A percentile compares a stretch with the other conserved stretches of the same genome.
Evolutionary conservation across 345 rosid genomes (phyloP).

Genomic region (Eucalyptus urophylla): DNA sequence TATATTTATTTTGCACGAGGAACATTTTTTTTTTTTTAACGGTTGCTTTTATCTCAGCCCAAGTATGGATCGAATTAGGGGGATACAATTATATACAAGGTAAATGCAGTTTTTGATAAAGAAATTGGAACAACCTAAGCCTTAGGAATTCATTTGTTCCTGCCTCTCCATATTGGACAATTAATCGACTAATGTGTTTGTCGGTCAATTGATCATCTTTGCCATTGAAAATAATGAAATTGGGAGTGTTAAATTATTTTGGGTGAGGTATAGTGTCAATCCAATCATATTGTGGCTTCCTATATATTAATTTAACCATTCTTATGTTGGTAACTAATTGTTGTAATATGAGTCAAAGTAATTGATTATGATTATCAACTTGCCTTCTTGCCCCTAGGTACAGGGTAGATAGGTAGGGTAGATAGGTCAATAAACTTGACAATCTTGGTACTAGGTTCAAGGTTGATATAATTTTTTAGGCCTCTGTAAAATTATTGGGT

Average conservation of each 20-base stretch:
- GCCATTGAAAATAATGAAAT: neutral
- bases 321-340: neutral
- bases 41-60: neutral
- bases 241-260: neutral
- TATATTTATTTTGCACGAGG: neutral
- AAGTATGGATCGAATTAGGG: neutral
- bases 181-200: neutral
- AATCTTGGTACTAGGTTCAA: neutral
- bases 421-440: neutral
- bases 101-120: neutral
- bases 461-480: neutral
- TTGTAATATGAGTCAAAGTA: neutral
- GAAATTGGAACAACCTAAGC: neutral
- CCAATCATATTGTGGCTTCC: neutral
- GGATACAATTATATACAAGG: neutral
- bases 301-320: rapidly evolving
- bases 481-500: neutral
- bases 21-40: neutral
- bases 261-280: neutral
- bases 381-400: neutral
- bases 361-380: too few relatives aligned
- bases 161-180: neutral
- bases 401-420: neutral
- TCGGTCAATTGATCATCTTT: neutral
- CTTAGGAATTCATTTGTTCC: neutral